Evolutionary conservation across 2,329 filamentous ascomycete genomes (phyloP).

Genomic region (Sclerotinia nivalis): DNA sequence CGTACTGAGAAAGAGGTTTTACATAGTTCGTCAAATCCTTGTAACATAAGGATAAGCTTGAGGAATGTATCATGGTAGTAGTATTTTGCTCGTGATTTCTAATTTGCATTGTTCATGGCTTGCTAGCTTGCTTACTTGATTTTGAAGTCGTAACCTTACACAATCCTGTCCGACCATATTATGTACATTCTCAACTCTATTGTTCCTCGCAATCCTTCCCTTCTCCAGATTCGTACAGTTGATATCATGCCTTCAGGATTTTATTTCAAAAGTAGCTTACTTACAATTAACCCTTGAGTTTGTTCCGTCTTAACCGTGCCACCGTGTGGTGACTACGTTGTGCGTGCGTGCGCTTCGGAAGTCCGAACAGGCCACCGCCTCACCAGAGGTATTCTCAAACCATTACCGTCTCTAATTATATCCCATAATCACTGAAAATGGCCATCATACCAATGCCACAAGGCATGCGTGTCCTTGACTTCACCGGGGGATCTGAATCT

Average conservation of each 20-base stretch:
- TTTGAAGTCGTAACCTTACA: not conserved
- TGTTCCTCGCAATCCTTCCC: not conserved
- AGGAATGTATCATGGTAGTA: not conserved
- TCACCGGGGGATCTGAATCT: not conserved
- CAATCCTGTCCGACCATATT: not conserved
- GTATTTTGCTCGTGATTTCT: not conserved
- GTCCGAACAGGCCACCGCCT: not conserved
- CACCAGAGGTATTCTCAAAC: conserved; percentile 15
- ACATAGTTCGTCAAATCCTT: not conserved
- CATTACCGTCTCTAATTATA: conserved; percentile 7
- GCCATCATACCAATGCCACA: not conserved
- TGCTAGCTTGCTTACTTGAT: conserved; percentile 5
- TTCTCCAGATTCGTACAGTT: not conserved
- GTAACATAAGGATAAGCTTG: not conserved
- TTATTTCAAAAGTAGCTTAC: not conserved
- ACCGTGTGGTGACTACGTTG: not conserved
- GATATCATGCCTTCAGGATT: not conserved
- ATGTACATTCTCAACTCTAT: not conserved
- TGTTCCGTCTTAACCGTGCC: not conserved
- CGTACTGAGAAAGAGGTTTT: not conserved
- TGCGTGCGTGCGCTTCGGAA: conserved; percentile 1
- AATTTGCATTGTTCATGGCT: not conserved
- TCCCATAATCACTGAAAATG: not conserved
- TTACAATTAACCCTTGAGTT: not conserved
- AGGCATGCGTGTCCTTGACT: not conserved